Evolutionary conservation across 495 filamentous ascomycete genomes (phyloP).

Genomic region (Usnea hakonensis): DNA sequence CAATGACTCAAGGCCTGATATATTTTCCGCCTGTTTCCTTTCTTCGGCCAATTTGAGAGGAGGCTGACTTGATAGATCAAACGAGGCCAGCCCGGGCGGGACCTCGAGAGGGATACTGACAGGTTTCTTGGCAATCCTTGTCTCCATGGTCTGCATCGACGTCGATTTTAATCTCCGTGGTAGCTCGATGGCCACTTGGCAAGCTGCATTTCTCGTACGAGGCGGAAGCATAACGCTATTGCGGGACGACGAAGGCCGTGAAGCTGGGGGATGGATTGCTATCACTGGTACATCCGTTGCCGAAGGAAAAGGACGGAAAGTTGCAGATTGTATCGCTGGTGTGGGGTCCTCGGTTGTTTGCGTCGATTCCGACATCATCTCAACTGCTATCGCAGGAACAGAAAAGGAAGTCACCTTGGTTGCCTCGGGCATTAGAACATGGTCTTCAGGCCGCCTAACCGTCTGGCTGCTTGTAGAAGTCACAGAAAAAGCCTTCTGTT

Average conservation of each 20-base stretch:
- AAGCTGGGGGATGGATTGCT: conserved; percentile 56
- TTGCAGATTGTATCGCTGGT: conserved; percentile 23
- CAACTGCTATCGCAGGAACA: conserved; percentile 17
- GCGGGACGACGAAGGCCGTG: conserved; percentile 56
- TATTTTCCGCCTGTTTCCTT: conserved; percentile 20
- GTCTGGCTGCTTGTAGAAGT: conserved; percentile 69
- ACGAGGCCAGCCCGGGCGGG: conserved; percentile 70
- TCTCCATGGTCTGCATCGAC: conserved; percentile 81
- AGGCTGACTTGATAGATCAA: conserved; percentile 54
- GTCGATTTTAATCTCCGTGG: conserved; percentile 39
- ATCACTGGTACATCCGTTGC: conserved; percentile 51
- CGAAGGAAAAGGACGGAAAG: conserved; percentile 20
- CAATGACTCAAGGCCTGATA: conserved; percentile 10
- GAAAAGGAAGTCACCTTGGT: conserved; percentile 29
- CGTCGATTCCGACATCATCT: conserved; percentile 53
- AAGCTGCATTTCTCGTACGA: conserved; percentile 52
- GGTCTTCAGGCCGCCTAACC: conserved; percentile 55
- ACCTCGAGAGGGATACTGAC: conserved; percentile 68
- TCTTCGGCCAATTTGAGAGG: conserved; percentile 41
- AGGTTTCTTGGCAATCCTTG: conserved; percentile 65
- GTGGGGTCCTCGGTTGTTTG: conserved; percentile 56
- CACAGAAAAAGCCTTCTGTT: conserved; percentile 44
- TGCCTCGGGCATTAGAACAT: conserved; percentile 58
- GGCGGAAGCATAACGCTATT: conserved; percentile 55
- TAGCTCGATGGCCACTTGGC: conserved; percentile 42